phyloP scores from a whole-genome alignment of 208 protist species.

The Jaenimonas drosophilae region DNA sequence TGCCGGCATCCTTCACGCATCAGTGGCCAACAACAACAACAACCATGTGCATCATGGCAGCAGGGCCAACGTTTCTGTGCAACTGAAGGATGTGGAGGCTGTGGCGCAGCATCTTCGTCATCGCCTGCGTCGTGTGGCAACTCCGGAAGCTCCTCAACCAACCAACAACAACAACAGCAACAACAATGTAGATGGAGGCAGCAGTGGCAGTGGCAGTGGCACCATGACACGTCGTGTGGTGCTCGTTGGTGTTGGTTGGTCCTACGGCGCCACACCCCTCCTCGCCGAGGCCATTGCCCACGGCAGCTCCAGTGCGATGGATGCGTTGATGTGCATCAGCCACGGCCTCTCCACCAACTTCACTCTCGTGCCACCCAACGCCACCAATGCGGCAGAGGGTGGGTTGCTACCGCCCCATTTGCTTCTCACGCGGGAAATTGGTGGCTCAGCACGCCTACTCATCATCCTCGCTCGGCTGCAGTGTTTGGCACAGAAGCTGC shows the following conservation, averaged over 20 bases:
- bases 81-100: neutral
- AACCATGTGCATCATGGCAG: neutral
- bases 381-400: too few species aligned
- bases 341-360: slow-evolving; percentile 27
- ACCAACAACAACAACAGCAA: too few species aligned
- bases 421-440: too few species aligned
- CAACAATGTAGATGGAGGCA: too few species aligned
- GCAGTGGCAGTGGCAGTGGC: too few species aligned
- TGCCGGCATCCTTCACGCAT: neutral
- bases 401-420: too few species aligned
- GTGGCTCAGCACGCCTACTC: too few species aligned
- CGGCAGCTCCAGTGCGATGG: slow-evolving; percentile 7
- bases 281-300: slow-evolving; percentile 26
- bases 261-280: slow-evolving; percentile 22
- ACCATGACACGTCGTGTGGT: slow-evolving; percentile 4
- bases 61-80: neutral
- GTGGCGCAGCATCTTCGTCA: neutral
- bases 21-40: neutral
- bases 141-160: too few species aligned
- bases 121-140: neutral
- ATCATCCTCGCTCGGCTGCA: too few species aligned
- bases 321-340: slow-evolving; percentile 27
- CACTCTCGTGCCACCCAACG: slow-evolving; percentile 8
- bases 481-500: too few species aligned
- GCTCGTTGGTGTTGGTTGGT: slow-evolving; percentile 30